Evolutionary conservation across 306 rosid species (phyloP), one percentile per base, ranked within the genome.

Genomic region (Pueraria montana): DNA sequence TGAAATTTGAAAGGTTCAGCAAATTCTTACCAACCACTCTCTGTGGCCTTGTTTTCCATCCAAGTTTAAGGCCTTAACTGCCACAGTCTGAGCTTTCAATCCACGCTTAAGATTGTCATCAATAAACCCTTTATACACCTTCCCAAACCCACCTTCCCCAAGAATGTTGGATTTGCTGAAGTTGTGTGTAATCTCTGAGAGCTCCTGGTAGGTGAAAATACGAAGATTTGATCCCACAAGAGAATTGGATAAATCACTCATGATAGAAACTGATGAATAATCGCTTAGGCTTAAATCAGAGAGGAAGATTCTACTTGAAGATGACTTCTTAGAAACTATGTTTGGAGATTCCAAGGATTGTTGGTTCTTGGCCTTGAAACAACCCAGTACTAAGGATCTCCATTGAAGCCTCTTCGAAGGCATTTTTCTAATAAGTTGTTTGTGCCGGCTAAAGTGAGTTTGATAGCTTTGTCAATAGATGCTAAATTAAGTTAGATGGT

Each of bases 81-180:
- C 99, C 8, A 96, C 97, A 49, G 77, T 72, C 50, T 82, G 92
- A 73, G 94, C 72, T 84, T 65, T 56, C 84, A 96, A 86, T 4
- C 90, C 76, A 48, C 89, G 81, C 90, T 90, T 86, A 26, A 94
- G 75, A 66, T 82, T 86, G 65, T 92, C 95, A 86, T 87, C 92
- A 43, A 96, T 77, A 65, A 94, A 96, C 17, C 98, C 99, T 78
- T 96, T 96, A 69, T 87, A 96, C 0, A 96, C 99, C 12, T 89
- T 86, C 14, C 99, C 99, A 40, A 96, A 96, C 12, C 99, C 99
- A 27, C 99, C 99, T 80, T 96, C 98, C 0, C 97, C 99, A 34
- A 96, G 89, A 83, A 84, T 74, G 69, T 89, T 94, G 27, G 82
- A 82, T 69, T 89, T 89, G 73, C 74, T 68, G 82, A 92, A 94